A percentile compares a stretch with the other conserved stretches of the same genome.
Conservation (phyloP, 495 filamentous ascomycete genomes). For the Hypoxylon cercidicola region DNA sequence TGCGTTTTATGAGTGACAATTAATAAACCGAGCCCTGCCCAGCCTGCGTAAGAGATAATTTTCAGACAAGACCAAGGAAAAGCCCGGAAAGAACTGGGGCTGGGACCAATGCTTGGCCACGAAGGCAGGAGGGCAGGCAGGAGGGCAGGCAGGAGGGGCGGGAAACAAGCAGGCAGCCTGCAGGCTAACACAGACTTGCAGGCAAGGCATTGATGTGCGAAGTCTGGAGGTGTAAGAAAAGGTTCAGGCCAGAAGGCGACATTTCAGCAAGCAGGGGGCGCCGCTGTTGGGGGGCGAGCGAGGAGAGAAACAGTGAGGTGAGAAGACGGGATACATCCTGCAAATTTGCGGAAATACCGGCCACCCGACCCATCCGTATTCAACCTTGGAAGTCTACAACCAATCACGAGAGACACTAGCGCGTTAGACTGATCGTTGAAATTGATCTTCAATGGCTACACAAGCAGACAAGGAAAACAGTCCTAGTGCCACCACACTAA, state of each 20-base stretch:
- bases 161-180: conserved; percentile 22
- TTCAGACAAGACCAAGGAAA: conserved; percentile 22
- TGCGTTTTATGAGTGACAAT: conserved; percentile 38
- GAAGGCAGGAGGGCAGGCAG: no score
- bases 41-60: conserved; percentile 22
- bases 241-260: neutral
- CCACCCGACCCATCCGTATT: conserved; percentile 45
- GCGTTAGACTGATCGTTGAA: conserved; percentile 41
- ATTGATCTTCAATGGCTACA: conserved; percentile 44
- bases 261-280: conserved; percentile 27
- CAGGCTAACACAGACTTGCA: neutral
- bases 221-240: no score
- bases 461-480: conserved; percentile 43
- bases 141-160: no score
- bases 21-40: conserved; percentile 34
- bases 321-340: conserved; percentile 12
- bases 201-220: conserved; percentile 10
- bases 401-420: conserved; percentile 18
- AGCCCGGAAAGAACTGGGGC: conserved; percentile 35
- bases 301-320: neutral
- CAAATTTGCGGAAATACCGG: conserved; percentile 52
- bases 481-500: conserved; percentile 44
- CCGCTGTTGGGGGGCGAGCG: conserved; percentile 34
- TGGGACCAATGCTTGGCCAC: no score
- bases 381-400: conserved; percentile 20